Base-by-base conservation (phyloP, 2,329 filamentous ascomycete species). In the Curvularia verruculosa region DNA sequence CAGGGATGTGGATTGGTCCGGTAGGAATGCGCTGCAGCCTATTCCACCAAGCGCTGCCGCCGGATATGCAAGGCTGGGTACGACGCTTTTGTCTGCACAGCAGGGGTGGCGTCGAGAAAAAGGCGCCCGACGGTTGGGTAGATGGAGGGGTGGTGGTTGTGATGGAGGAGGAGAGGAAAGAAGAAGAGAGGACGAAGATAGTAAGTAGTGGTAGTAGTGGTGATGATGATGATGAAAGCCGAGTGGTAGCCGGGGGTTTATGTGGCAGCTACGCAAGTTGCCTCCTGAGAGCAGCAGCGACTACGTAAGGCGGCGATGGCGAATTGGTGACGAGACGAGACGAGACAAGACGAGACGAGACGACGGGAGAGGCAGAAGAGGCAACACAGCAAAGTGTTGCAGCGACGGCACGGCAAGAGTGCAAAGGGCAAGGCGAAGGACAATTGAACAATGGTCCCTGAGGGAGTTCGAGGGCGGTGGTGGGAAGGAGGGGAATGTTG, bases 1-100 rank as follows among this genome's bases (percentile, higher is more conserved):
- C 61, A 70, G 72, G 66, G 63, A 60, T 60, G 66, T 59, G 64
- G 67, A 76, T 75, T 74, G 71, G 73, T 53, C 54, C 59, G 72
- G 59, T 49, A 54, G 59, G 71, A 73, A 74, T 74, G 73, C 67
- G 69, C 59, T 63, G 68, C 68, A 70, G 67, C 59, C 67, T 71
- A 65, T 64, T 60, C 66, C 67, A 58, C 65, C 50, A 69, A 55
- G 59, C 65, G 66, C 63, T 70, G 66, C 61, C 59, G 60, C 62
- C 60, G 60, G 59, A 60, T 56, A 71, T 69, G 70, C 68, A 68
- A 73, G 70, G 70, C 65, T 65, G 68, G 52, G 69, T 68, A 69
- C 70, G 65, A 69, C 67, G 61, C 64, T 66, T 68, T 59, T 66
- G 63, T 60, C 64, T 70, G 65, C 63, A 65, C 55, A 59, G 57